Conservation (phyloP, 306 rosid genomes). For the Medicago ruthenica region DNA sequence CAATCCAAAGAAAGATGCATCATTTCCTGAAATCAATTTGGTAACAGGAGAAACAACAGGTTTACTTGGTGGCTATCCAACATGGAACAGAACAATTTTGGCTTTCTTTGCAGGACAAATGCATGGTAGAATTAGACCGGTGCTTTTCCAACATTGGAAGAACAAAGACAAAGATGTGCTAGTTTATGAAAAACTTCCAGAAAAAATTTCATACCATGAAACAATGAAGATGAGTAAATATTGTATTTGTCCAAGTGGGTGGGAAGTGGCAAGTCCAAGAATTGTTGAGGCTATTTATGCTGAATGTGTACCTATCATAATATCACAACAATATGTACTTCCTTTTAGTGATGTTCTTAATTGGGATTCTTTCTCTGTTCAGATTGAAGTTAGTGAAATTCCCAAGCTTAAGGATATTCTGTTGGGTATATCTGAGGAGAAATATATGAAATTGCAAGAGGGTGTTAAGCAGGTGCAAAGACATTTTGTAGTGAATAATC, state of each 20-base stretch:
- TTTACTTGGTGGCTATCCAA: slow-evolving; percentile 49
- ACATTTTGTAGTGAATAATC: slow-evolving; percentile 60
- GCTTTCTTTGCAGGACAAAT: slow-evolving; percentile 63
- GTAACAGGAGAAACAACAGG: slow-evolving; percentile 46
- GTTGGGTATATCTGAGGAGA: slow-evolving; percentile 51
- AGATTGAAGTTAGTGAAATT: slow-evolving; percentile 52
- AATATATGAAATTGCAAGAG: slow-evolving; percentile 49
- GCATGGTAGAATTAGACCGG: slow-evolving; percentile 61
- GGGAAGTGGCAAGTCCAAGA: slow-evolving; percentile 71
- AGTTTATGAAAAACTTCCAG: slow-evolving; percentile 56
- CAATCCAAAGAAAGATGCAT: slow-evolving; percentile 73
- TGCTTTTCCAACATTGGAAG: slow-evolving; percentile 57
- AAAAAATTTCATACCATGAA: slow-evolving; percentile 51
- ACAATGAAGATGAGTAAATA: slow-evolving; percentile 59
- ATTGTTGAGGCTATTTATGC: slow-evolving; percentile 67
- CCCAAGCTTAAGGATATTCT: slow-evolving; percentile 60
- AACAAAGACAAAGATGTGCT: slow-evolving; percentile 53
- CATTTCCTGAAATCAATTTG: slow-evolving; percentile 67
- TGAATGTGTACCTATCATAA: slow-evolving; percentile 61
- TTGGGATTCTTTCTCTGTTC: slow-evolving; percentile 60
- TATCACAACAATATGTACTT: slow-evolving; percentile 65
- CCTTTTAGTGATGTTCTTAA: slow-evolving; percentile 67
- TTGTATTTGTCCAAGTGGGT: slow-evolving; percentile 70
- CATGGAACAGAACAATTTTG: slow-evolving; percentile 42
- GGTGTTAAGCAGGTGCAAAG: slow-evolving; percentile 61